Evolutionary conservation across 768 basidiomycete genomes (phyloP), one percentile per base, ranked within the genome.

Genomic region (Coprinopsis cinerea): DNA sequence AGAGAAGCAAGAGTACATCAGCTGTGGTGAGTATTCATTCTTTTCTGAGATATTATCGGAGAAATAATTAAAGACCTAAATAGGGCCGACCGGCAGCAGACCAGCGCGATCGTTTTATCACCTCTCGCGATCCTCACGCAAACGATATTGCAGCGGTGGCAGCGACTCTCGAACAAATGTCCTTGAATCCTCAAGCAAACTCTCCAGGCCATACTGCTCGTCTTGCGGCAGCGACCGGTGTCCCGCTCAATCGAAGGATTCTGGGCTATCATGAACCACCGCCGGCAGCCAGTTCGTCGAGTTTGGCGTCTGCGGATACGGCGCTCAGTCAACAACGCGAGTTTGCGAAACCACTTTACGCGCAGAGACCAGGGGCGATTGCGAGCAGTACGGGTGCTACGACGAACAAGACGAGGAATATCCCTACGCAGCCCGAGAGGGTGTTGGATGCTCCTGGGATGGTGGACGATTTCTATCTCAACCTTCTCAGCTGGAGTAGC

Each of bases 391-490:
- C 79, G 2, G 79, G 83, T 1, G 71, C 78, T 1, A 67, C 73
- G 0, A 83, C 82, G 0, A 78, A 80, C 56, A 90, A 89, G 62
- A 75, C 85, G 4, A 78, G 95, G 17, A 84, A 86, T 56, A 90
- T 97, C 47, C 79, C 92, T 0, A 88, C 88, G 0, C 81, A 83
- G 20, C 91, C 95, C 0, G 89, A 95, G 58, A 80, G 92, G n/a
- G 92, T 97, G 6, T 76, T 99, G 9, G 96, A 98, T 58, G 95
- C 95, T 0, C 93, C 93, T 1, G 91, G 91, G 4, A 84, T 89
- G 76, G 76, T 83, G 9, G 92, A 98, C 56, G 96, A 99, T 65
- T 99, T 95, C 65, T 99, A 99, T 62, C 81, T 99, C 61, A 99
- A 98, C 64, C 74, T 99, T 46, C 65, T 97, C 45, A 78, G 85